Percentiles rank a stretch among this genome's conserved stretches.
Evolutionary conservation across 345 rosid genomes (phyloP).

Genomic region (Lagerstroemia speciosa): DNA sequence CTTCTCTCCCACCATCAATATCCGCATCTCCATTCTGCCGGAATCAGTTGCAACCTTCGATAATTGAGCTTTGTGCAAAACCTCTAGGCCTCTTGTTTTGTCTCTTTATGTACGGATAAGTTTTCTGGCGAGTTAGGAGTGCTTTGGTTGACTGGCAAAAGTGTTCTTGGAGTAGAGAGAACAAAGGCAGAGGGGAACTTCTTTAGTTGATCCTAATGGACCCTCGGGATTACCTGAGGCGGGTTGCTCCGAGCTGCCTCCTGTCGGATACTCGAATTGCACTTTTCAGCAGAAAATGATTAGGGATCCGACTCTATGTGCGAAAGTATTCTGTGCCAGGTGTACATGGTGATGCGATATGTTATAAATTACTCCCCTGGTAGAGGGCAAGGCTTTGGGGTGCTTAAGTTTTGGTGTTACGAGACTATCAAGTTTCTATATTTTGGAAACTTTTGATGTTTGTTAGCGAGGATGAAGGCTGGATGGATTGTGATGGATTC

Average conservation of each 20-base stretch:
- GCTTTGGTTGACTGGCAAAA: neutral
- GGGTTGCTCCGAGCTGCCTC: too few relatives aligned
- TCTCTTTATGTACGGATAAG: neutral
- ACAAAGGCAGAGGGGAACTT: neutral
- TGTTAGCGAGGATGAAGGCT: neutral
- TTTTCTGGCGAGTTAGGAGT: neutral
- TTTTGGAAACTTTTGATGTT: neutral
- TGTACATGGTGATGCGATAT: neutral
- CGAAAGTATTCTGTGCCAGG: neutral
- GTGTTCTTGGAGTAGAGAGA: neutral
- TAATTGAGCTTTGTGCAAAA: neutral
- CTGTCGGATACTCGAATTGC: too few relatives aligned
- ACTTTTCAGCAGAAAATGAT: too few relatives aligned
- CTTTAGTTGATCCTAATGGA: neutral
- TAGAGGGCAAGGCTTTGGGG: neutral
- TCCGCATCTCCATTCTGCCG: neutral
- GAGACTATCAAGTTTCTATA: neutral
- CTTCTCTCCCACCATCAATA: constrained; percentile 42
- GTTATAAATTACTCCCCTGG: neutral
- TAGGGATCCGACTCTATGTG: neutral
- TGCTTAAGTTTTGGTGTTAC: neutral
- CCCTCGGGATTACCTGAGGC: neutral
- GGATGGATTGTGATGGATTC: neutral
- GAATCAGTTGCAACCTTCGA: too few relatives aligned
- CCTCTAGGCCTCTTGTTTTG: neutral